These are phyloP conservation scores for Allium fistulosum DNA, from an alignment of 106 monocot species.

Conservation along the genomic window DNA sequence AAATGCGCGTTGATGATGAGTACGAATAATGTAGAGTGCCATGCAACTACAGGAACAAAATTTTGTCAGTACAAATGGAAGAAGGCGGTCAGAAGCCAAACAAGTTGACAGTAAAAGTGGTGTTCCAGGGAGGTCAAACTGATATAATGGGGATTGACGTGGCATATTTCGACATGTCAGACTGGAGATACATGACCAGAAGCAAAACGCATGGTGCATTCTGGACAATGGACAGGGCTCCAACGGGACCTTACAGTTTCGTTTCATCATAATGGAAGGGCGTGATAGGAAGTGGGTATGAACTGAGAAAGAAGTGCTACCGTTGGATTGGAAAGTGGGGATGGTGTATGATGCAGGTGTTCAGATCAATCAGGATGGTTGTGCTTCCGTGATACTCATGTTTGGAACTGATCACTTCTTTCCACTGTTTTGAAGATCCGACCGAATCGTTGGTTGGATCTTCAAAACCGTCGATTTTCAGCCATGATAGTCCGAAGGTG, in stretches of 20 bases:
- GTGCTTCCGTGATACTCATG: slow-evolving; percentile 43
- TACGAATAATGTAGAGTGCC: slow-evolving; percentile 31
- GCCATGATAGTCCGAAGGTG: too few relatives aligned
- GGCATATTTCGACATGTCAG: slow-evolving; percentile 26
- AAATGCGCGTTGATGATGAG: neutral
- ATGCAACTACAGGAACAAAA: slow-evolving; percentile 50
- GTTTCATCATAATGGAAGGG: slow-evolving; percentile 68
- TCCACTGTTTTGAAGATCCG: too few relatives aligned
- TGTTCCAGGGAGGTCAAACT: slow-evolving; percentile 86
- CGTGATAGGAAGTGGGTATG: slow-evolving; percentile 86
- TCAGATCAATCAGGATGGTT: slow-evolving; percentile 69
- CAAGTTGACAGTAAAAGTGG: slow-evolving; percentile 45
- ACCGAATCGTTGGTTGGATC: too few relatives aligned
- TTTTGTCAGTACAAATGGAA: slow-evolving; percentile 60
- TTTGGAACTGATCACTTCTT: slow-evolving; percentile 3
- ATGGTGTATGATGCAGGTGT: slow-evolving; percentile 61
- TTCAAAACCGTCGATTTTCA: too few relatives aligned
- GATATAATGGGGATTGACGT: slow-evolving; percentile 66
- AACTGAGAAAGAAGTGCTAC: slow-evolving; percentile 52
- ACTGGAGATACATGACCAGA: slow-evolving; percentile 51
- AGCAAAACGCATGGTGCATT: slow-evolving; percentile 44
- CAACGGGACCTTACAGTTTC: slow-evolving; percentile 71
- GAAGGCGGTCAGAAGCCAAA: slow-evolving; percentile 47
- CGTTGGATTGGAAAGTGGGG: slow-evolving; percentile 57
- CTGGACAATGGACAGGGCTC: slow-evolving; percentile 51